These are phyloP conservation scores for Termitomyces sp. DNA, from an alignment of 768 basidiomycete species.

Conservation along the genomic window DNA sequence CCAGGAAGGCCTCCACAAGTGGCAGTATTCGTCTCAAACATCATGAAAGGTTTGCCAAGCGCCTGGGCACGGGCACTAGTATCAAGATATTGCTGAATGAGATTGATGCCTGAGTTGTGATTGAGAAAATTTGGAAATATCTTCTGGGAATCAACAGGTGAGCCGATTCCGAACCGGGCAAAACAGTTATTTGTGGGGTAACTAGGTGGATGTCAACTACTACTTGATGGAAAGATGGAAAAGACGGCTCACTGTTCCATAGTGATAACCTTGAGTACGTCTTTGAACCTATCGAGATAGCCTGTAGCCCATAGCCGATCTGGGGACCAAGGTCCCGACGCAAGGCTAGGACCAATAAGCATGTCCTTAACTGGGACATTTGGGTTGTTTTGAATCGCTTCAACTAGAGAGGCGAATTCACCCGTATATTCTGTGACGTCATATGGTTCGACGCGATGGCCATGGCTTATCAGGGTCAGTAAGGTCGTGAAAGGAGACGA, in stretches of 20 bases:
- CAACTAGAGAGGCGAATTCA: slow-evolving; percentile 42
- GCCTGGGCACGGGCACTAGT: slow-evolving; percentile 41
- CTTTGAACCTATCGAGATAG: slow-evolving; percentile 37
- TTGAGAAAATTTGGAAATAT: slow-evolving; percentile 54
- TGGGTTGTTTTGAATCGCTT: slow-evolving; percentile 30
- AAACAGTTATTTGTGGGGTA: slow-evolving; percentile 60
- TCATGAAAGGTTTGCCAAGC: slow-evolving; percentile 45
- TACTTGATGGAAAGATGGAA: neutral
- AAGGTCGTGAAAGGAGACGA: neutral
- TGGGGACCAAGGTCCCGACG: slow-evolving; percentile 46
- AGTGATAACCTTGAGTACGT: slow-evolving; percentile 37
- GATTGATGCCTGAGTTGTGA: slow-evolving; percentile 45
- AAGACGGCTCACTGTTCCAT: slow-evolving; percentile 47
- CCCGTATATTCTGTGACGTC: slow-evolving; percentile 35
- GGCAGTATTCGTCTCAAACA: slow-evolving; percentile 71
- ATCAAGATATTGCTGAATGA: slow-evolving; percentile 48
- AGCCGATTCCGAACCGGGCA: slow-evolving; percentile 41
- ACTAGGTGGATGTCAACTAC: slow-evolving; percentile 19
- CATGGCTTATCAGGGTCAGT: slow-evolving; percentile 12
- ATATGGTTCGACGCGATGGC: slow-evolving; percentile 21
- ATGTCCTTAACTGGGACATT: slow-evolving; percentile 30
- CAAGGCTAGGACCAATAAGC: slow-evolving; percentile 61
- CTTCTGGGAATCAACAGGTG: slow-evolving; percentile 34
- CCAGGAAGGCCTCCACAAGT: slow-evolving; percentile 68
- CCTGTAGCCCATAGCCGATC: slow-evolving; percentile 45